phyloP scores from a whole-genome alignment of 2,329 filamentous ascomycete species.

The Aureobasidium uvarum region DNA sequence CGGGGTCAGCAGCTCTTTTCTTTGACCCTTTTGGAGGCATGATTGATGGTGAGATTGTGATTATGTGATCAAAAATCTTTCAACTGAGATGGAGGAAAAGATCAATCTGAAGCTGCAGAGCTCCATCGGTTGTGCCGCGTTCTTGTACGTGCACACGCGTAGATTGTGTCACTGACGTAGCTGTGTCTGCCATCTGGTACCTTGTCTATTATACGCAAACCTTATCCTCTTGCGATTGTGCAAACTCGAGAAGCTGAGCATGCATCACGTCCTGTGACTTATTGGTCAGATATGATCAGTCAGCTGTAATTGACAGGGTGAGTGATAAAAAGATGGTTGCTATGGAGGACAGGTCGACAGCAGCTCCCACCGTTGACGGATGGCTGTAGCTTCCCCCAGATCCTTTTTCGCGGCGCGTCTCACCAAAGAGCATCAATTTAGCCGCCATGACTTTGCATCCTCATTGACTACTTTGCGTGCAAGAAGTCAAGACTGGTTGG shows the following conservation, averaged over 20 bases:
- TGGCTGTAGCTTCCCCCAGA: conserved; percentile 24
- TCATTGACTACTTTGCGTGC: not conserved
- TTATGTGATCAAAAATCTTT: not conserved
- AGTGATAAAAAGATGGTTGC: not conserved
- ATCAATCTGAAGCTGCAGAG: not conserved
- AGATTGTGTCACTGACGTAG: not conserved
- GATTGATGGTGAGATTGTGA: not conserved
- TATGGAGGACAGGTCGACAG: conserved; percentile 7
- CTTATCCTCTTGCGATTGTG: not conserved
- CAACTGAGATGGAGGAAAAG: not conserved
- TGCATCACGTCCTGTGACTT: too few relatives aligned
- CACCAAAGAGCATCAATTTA: not conserved
- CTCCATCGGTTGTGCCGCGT: not conserved
- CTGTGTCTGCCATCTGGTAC: not conserved
- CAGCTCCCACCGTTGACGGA: not conserved
- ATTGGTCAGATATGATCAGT: not conserved
- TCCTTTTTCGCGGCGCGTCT: conserved; percentile 14
- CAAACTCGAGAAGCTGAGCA: not conserved
- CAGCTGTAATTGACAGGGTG: too few relatives aligned
- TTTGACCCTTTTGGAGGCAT: conserved; percentile 15
- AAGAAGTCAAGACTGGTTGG: not conserved
- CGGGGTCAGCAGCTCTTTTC: conserved; percentile 11
- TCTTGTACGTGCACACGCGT: conserved; percentile 13
- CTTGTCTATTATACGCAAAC: not conserved
- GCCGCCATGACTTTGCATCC: not conserved